These are phyloP conservation scores for Exserohilum rostratum DNA, from an alignment of 2,329 filamentous ascomycete genomes.

Conservation along the genomic window DNA sequence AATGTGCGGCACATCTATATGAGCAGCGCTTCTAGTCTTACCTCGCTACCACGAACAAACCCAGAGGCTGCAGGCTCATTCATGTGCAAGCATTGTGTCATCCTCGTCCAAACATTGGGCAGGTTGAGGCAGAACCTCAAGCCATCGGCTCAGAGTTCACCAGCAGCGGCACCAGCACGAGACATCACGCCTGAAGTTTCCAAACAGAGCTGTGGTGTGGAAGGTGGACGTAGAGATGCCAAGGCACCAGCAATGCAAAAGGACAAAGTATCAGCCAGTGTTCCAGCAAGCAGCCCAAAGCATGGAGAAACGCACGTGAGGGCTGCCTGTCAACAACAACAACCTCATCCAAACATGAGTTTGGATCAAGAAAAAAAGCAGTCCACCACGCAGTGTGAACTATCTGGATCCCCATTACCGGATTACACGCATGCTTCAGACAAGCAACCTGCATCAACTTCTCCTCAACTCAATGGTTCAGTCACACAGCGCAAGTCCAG, in stretches of 20 bases:
- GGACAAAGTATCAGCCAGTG: background rate
- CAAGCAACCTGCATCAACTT: background rate
- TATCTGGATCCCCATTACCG: background rate
- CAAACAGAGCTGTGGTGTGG: background rate
- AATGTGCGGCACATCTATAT: slow-evolving; percentile 27
- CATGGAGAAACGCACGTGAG: background rate
- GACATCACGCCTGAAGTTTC: background rate
- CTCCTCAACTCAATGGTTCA: background rate
- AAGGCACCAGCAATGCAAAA: background rate
- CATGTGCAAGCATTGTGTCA: slow-evolving; percentile 31
- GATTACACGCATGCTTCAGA: background rate
- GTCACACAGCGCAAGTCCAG: background rate
- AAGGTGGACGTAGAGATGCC: background rate
- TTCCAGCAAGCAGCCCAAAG: background rate
- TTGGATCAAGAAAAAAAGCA: background rate
- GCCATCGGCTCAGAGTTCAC: background rate
- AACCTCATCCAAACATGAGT: background rate
- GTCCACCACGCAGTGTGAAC: background rate
- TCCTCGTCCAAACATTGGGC: slow-evolving; percentile 31
- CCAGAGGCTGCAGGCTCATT: background rate
- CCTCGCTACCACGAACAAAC: background rate
- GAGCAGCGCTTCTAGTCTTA: background rate
- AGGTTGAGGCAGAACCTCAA: slow-evolving; percentile 29
- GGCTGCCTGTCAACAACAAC: background rate
- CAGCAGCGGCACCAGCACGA: background rate